phyloP scores from a whole-genome alignment of 495 filamentous ascomycete species.

The Daldinia grandis region DNA sequence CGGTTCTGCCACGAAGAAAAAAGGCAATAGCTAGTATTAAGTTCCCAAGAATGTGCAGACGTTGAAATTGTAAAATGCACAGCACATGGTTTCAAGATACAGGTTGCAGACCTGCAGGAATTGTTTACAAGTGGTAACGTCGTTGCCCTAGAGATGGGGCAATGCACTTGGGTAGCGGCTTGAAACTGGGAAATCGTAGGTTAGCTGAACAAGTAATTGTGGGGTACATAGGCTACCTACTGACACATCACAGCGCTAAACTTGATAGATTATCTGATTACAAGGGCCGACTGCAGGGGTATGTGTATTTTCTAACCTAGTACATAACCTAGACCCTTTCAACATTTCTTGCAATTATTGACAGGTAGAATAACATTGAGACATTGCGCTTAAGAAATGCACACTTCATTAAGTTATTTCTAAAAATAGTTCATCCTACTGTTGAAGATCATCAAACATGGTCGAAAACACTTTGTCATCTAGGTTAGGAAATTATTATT shows the following conservation, averaged over 20 bases:
- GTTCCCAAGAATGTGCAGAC: slow-evolving; percentile 28
- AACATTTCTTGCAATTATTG: not conserved
- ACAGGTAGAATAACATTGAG: not conserved
- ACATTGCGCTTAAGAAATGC: not conserved
- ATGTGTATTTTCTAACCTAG: too few species aligned
- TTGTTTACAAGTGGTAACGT: slow-evolving; percentile 32
- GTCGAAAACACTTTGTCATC: not conserved
- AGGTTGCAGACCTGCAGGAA: slow-evolving; percentile 11
- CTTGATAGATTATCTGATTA: slow-evolving; percentile 4
- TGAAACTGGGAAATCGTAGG: not conserved
- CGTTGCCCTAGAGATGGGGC: slow-evolving; percentile 28
- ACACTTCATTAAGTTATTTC: not conserved
- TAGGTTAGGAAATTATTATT: not conserved
- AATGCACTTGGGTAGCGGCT: not conserved
- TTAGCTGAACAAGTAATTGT: slow-evolving; percentile 6
- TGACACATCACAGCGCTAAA: slow-evolving; percentile 18
- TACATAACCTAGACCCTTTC: not conserved
- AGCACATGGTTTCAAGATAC: slow-evolving; percentile 19
- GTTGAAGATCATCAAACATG: not conserved
- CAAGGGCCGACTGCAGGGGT: slow-evolving; percentile 7
- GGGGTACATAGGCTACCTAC: slow-evolving; percentile 16
- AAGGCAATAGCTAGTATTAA: slow-evolving; percentile 11
- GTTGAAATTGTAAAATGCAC: slow-evolving; percentile 16
- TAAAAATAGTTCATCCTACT: not conserved
- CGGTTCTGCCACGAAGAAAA: slow-evolving; percentile 1